Evolutionary conservation across 2,329 filamentous ascomycete species (phyloP).

Genomic region (Penicillium decumbens): DNA sequence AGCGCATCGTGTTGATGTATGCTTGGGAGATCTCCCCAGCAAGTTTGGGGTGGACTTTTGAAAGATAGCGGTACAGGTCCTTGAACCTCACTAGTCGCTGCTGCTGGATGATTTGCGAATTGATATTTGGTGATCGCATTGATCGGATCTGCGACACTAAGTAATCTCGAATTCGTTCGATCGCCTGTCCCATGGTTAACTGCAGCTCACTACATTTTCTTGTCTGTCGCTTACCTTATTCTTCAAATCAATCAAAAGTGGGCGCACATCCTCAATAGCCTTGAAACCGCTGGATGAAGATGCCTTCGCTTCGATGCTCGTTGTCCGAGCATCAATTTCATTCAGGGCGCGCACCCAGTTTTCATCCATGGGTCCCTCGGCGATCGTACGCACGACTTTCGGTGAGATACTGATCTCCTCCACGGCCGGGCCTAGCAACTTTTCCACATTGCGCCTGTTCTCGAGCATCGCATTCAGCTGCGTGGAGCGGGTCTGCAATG

Average conservation of each 20-base stretch:
- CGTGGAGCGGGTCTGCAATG: conserved; percentile 77
- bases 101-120: conserved; percentile 94
- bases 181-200: conserved; percentile 52
- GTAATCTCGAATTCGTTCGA: conserved; percentile 90
- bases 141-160: conserved; percentile 93
- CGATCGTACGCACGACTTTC: conserved; percentile 74
- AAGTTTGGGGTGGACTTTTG: conserved; percentile 73
- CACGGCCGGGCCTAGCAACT: conserved; percentile 77
- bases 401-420: conserved; percentile 90
- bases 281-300: conserved; percentile 62
- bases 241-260: conserved; percentile 76
- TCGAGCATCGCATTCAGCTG: conserved; percentile 78
- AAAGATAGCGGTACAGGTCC: conserved; percentile 80
- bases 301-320: conserved; percentile 63
- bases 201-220: not conserved
- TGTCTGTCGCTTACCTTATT: conserved; percentile 57
- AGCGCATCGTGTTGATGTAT: conserved; percentile 97
- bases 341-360: conserved; percentile 76
- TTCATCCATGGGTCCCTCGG: conserved; percentile 84
- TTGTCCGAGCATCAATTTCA: conserved; percentile 75
- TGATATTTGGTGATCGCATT: conserved; percentile 88
- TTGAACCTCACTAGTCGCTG: conserved; percentile 85
- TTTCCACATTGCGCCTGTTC: conserved; percentile 85
- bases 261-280: conserved; percentile 76
- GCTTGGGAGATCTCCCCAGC: conserved; percentile 87